Conservation (phyloP, 371 early-diverging fungal species). For the Mortierella sp. region DNA sequence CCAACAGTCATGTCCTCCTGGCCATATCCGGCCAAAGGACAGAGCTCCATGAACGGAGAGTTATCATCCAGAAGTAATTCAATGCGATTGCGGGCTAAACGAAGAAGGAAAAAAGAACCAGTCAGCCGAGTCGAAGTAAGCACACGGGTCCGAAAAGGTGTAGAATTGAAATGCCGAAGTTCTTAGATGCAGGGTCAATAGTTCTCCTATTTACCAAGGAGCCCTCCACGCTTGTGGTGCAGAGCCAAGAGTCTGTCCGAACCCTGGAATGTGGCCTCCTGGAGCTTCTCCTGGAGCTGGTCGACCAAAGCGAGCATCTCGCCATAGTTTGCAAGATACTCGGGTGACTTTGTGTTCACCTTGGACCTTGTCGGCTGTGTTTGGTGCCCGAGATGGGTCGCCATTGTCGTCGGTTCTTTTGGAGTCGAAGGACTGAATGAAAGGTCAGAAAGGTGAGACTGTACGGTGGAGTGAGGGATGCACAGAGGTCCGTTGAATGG, state of each 20-base stretch:
- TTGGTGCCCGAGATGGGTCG: conserved; percentile 45
- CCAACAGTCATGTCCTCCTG: conserved; percentile 82
- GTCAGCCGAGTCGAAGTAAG: background rate
- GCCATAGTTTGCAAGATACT: conserved; percentile 71
- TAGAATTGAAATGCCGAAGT: conserved; percentile 4
- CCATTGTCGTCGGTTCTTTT: conserved; percentile 14
- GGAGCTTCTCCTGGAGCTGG: conserved; percentile 68
- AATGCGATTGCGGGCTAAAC: conserved; percentile 73
- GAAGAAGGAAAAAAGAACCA: background rate
- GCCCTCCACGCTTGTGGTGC: conserved; percentile 75
- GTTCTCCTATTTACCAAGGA: conserved; percentile 64
- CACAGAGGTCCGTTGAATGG: background rate
- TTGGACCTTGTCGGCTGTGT: conserved; percentile 51
- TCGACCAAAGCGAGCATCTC: conserved; percentile 71
- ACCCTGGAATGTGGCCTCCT: conserved; percentile 73
- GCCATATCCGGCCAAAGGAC: conserved; percentile 77
- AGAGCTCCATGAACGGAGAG: conserved; percentile 81
- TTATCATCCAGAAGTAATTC: conserved; percentile 80
- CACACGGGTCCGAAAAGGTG: too few relatives aligned
- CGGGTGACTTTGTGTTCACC: conserved; percentile 58
- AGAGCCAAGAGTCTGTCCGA: conserved; percentile 66
- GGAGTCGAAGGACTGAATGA: background rate
- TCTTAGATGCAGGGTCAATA: background rate
- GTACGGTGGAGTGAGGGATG: background rate
- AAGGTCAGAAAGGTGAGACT: background rate